Conservation (phyloP, 495 filamentous ascomycete genomes). For the Aspergillus egyptiacus region DNA sequence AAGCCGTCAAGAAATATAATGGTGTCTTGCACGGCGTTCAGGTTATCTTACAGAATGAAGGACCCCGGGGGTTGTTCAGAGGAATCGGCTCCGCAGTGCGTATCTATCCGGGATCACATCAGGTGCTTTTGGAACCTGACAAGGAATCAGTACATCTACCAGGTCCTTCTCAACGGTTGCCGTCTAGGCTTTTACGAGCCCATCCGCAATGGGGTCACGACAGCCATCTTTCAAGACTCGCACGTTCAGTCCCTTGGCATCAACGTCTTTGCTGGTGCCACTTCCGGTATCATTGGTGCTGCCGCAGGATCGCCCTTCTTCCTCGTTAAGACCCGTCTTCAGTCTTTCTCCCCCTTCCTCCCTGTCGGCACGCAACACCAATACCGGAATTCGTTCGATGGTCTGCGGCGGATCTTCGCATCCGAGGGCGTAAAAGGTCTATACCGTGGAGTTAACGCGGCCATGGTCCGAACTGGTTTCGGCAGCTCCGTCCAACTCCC, state of each 20-base stretch:
- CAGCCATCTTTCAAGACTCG: slow-evolving; percentile 61
- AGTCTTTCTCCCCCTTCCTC: slow-evolving; percentile 89
- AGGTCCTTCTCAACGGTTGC: slow-evolving; percentile 93
- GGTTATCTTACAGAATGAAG: slow-evolving; percentile 90
- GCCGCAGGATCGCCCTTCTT: slow-evolving; percentile 93
- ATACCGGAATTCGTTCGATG: slow-evolving; percentile 82
- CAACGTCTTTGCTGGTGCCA: slow-evolving; percentile 88
- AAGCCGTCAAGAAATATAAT: slow-evolving; percentile 78
- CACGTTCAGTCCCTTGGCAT: slow-evolving; percentile 73
- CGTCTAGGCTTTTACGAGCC: slow-evolving; percentile 98
- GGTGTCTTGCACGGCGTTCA: slow-evolving; percentile 90
- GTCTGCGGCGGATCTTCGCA: slow-evolving; percentile 68
- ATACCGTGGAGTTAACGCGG: slow-evolving; percentile 84
- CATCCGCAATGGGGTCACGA: slow-evolving; percentile 63
- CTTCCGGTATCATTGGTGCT: slow-evolving; percentile 83
- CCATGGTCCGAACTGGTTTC: slow-evolving; percentile 96
- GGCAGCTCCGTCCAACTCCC: slow-evolving; percentile 92
- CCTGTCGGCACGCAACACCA: slow-evolving; percentile 94
- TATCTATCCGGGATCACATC: not conserved
- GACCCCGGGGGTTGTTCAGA: slow-evolving; percentile 75
- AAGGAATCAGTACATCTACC: slow-evolving; percentile 75
- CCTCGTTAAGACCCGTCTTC: slow-evolving; percentile 94
- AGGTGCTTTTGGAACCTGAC: not conserved
- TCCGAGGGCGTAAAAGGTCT: slow-evolving; percentile 74
- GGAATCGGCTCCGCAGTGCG: slow-evolving; percentile 80